Evolutionary conservation across 352 stramenopile species (phyloP), one percentile per base, ranked within the genome.

Genomic region (Phytophthora aleatoria): DNA sequence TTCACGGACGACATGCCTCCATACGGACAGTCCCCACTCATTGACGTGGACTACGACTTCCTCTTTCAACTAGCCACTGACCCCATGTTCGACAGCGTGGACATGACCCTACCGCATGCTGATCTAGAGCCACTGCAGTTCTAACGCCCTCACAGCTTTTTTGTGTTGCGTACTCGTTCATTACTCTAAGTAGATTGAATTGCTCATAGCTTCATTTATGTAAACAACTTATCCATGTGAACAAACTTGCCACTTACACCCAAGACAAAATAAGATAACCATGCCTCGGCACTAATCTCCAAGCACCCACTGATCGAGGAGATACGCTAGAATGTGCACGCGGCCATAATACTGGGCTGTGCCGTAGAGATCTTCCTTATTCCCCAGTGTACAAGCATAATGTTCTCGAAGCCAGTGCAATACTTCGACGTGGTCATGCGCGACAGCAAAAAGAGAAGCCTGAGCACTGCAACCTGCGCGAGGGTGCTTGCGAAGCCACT

Each of bases 391-490:
- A 44, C 30, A 31, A 11, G 54, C 8, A 42, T 57, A 73, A 28
- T 69, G n/a, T 10, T 61, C 42, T 24, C 60, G 60, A 31, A 73
- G 53, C 65, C 65, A 73, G n/a, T 51, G 27, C 53, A 69, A 41
- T 11, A 69, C 65, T 41, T 73, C 65, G 16, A 73, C 30, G 53
- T 73, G 59, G 42, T 73, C 60, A 15, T 66, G 45, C n/a, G 54
- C 53, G 6, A 73, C 35, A 24, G 60, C 65, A 16, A 66, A 57
- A 33, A 69, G 28, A n/a, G 65, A 67, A 3, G 60, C 65, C 30
- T 69, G 47, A 26, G 53, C 43, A n/a, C 48, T 62, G 43, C 53
- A 64, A 13, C 41, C 24, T 41, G 47, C 33, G 9, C 33, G 6
- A 20, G 30, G 33, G 15, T 69, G 47, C 7, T 41, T 36, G 20